Evolutionary conservation across 2,329 filamentous ascomycete genomes (phyloP), one percentile per base, ranked within the genome.

Genomic region (Aquanectria penicillioides): DNA sequence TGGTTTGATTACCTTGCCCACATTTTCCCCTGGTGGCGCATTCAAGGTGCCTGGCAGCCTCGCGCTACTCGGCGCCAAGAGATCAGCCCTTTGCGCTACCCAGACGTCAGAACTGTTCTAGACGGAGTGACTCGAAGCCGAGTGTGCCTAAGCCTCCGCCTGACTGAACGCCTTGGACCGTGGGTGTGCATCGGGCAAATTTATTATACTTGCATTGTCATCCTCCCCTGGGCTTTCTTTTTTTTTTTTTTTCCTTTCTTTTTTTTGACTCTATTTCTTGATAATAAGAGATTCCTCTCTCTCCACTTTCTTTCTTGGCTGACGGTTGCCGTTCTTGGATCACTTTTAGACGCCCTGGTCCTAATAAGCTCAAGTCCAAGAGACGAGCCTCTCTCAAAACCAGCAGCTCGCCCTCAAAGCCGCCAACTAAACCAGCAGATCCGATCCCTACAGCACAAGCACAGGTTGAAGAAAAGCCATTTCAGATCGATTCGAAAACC

Each of bases 21-120:
- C 68, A 65, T 62, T 70, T 69, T 59, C 59, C 68, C 68, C 63
- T 69, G 54, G 64, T 70, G 66, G 66, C 66, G 64, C 38, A 29
- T 55, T 50, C 54, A 49, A 58, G 50, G 57, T 63, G 48, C 67
- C 61, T 63, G 56, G 58, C 63, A 67, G 58, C 60, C 63, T 67
- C 63, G 54, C 61, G 62, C 67, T 62, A 63, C 54, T 40, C 26
- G 40, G 44, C 48, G 57, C 64, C 65, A 67, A 62, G 59, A 64
- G 43, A 54, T 62, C 57, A 63, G 57, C 60, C 55, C 47, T 54
- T 43, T 49, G 37, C 31, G 33, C 26, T 49, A 38, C 57, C 51
- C 43, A 60, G 59, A 67, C 63, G 67, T 70, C 68, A 70, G 64
- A 65, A 63, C 41, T 46, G 59, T 64, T 67, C 55, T 64, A 57